phyloP scores from a whole-genome alignment of 352 stramenopile species.

The Globisporangium sylvaticum region DNA sequence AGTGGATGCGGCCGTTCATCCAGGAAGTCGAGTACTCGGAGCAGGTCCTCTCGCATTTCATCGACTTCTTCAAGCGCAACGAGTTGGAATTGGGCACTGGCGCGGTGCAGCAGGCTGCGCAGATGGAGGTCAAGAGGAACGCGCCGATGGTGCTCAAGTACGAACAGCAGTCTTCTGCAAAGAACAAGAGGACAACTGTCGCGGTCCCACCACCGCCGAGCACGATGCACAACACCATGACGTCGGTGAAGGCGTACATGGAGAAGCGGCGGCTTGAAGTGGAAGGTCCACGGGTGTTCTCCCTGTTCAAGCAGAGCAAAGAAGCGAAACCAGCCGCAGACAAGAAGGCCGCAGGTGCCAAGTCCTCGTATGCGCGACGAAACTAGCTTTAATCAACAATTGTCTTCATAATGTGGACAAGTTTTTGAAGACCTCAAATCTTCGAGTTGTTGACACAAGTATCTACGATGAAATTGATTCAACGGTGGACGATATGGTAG shows the following conservation, averaged over 20 bases:
- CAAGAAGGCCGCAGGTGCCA: not conserved
- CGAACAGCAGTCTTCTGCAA: conserved; percentile 16
- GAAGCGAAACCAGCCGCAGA: not conserved
- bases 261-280: conserved; percentile 17
- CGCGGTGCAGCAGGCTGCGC: not conserved
- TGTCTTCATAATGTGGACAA: not conserved
- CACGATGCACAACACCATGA: conserved; percentile 22
- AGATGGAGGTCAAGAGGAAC: conserved; percentile 1
- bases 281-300: conserved; percentile 14
- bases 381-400: not conserved
- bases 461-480: not conserved
- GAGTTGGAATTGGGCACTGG: conserved; percentile 27
- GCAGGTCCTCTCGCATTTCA: conserved; percentile 56
- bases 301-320: conserved; percentile 16
- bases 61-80: conserved; percentile 66
- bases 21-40: conserved; percentile 67
- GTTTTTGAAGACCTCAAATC: not conserved
- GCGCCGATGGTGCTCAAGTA: conserved; percentile 37
- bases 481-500: not conserved
- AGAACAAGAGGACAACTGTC: not conserved
- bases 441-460: not conserved
- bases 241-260: conserved; percentile 32
- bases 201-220: not conserved
- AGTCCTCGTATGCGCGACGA: not conserved
- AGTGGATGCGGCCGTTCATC: conserved; percentile 77